Evolutionary conservation across 1,139 yeast genomes (phyloP).

Genomic region (Magnusiomyces sp.): DNA sequence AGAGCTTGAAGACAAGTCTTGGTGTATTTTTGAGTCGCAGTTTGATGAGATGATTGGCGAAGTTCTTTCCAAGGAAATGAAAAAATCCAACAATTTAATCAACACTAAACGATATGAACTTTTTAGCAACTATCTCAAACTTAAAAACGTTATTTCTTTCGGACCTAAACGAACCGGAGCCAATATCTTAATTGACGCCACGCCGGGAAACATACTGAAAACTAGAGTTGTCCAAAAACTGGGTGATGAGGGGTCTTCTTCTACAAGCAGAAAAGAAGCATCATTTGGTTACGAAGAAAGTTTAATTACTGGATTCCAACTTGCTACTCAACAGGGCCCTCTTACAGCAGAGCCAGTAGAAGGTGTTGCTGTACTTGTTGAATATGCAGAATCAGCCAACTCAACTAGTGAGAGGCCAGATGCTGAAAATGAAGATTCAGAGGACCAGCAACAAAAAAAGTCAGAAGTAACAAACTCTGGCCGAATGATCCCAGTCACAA

Average conservation of each 20-base stretch:
- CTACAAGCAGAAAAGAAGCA: background rate
- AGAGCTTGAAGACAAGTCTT: background rate
- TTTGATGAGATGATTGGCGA: background rate
- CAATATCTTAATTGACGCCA: constrained; percentile 54
- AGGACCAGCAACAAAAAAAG: background rate
- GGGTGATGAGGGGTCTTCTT: background rate
- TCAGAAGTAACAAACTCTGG: constrained; percentile 42
- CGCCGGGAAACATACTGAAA: background rate
- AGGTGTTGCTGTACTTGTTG: constrained; percentile 57
- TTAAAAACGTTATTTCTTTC: constrained; percentile 51
- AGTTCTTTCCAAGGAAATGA: background rate
- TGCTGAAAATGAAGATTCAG: constrained; percentile 18
- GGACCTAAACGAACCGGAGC: constrained; percentile 78
- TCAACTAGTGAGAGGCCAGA: background rate
- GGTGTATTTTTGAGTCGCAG: background rate
- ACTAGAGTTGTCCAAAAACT: background rate
- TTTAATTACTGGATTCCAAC: constrained; percentile 73
- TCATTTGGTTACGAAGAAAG: constrained; percentile 48
- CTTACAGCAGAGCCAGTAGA: constrained; percentile 80
- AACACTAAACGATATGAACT: background rate
- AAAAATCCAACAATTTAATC: background rate
- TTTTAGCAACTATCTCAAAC: background rate
- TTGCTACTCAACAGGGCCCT: constrained; percentile 81
- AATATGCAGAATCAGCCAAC: constrained; percentile 26
- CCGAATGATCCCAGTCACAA: constrained; percentile 61